phyloP scores from a whole-genome alignment of 2,329 filamentous ascomycete species.

The Fusarium anthophilum region DNA sequence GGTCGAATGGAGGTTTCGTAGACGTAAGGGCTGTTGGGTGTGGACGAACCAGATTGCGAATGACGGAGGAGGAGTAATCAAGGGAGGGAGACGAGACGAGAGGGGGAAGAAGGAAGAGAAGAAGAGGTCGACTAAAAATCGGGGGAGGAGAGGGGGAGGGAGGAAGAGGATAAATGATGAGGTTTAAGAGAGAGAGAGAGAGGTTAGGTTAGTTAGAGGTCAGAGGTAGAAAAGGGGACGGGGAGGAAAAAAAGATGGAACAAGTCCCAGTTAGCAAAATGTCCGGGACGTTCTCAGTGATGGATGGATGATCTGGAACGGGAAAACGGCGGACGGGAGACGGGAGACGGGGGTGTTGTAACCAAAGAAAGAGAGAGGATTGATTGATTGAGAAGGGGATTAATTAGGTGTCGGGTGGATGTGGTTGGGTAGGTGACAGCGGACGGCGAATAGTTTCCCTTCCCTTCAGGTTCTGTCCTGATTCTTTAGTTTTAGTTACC shows the following conservation, averaged over 20 bases:
- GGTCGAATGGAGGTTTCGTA: conserved; percentile 25
- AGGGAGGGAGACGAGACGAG: conserved; percentile 16
- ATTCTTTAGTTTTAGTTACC: not conserved
- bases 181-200: conserved; percentile 7
- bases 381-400: conserved; percentile 28
- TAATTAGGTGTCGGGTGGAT: conserved; percentile 32
- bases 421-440: conserved; percentile 42
- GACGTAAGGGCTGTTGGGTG: conserved; percentile 25
- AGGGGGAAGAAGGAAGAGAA: conserved; percentile 4
- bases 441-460: conserved; percentile 16
- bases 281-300: conserved; percentile 23
- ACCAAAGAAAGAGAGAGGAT: conserved; percentile 1
- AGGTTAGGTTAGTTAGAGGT: not conserved
- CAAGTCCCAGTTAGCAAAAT: conserved; percentile 31
- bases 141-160: conserved; percentile 11
- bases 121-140: conserved; percentile 21
- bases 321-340: conserved; percentile 41
- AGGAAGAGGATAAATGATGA: conserved; percentile 25
- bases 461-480: not conserved
- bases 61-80: conserved; percentile 21
- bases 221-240: conserved; percentile 15
- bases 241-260: conserved; percentile 30
- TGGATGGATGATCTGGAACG: conserved; percentile 42
- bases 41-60: conserved; percentile 23
- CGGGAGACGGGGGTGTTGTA: conserved; percentile 32